Percentiles rank a stretch among this genome's conserved stretches.
Conservation (phyloP, 2,329 filamentous ascomycete genomes). For the Zopfia rhizophila region DNA sequence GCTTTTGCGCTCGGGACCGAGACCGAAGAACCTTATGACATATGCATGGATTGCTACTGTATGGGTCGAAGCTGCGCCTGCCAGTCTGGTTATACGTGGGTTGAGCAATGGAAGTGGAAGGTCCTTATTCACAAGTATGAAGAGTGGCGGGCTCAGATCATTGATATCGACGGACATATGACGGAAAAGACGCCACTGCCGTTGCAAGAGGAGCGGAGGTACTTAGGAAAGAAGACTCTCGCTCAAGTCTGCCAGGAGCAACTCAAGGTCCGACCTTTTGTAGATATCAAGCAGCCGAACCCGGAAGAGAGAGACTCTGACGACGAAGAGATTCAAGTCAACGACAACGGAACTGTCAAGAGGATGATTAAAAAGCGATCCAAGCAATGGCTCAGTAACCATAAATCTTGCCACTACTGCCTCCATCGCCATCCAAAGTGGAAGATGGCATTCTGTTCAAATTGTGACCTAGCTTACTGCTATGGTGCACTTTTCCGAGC, state of each 20-base stretch:
- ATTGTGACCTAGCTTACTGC: slow-evolving; percentile 82
- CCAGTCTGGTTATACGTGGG: slow-evolving; percentile 86
- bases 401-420: slow-evolving; percentile 81
- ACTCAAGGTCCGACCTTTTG: slow-evolving; percentile 80
- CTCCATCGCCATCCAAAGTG: slow-evolving; percentile 81
- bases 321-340: slow-evolving; percentile 67
- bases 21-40: slow-evolving; percentile 88
- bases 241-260: slow-evolving; percentile 96
- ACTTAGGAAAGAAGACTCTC: slow-evolving; percentile 77
- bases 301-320: slow-evolving; percentile 57
- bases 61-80: slow-evolving; percentile 95
- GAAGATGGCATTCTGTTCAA: slow-evolving; percentile 83
- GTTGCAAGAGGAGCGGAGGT: slow-evolving; percentile 74
- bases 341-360: slow-evolving; percentile 71
- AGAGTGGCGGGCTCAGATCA: slow-evolving; percentile 80
- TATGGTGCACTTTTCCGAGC: slow-evolving; percentile 93
- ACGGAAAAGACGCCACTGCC: slow-evolving; percentile 74
- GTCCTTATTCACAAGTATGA: slow-evolving; percentile 83
- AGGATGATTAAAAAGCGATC: slow-evolving; percentile 71
- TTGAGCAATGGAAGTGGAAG: slow-evolving; percentile 90
- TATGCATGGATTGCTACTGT: slow-evolving; percentile 98
- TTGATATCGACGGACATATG: slow-evolving; percentile 74
- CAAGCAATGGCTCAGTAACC: slow-evolving; percentile 61
- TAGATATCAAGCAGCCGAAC: slow-evolving; percentile 76
- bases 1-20: slow-evolving; percentile 72